Evolutionary conservation across 805 yeast genomes (phyloP), one percentile per base, ranked within the genome.

Genomic region (Candida yuanshanica): DNA sequence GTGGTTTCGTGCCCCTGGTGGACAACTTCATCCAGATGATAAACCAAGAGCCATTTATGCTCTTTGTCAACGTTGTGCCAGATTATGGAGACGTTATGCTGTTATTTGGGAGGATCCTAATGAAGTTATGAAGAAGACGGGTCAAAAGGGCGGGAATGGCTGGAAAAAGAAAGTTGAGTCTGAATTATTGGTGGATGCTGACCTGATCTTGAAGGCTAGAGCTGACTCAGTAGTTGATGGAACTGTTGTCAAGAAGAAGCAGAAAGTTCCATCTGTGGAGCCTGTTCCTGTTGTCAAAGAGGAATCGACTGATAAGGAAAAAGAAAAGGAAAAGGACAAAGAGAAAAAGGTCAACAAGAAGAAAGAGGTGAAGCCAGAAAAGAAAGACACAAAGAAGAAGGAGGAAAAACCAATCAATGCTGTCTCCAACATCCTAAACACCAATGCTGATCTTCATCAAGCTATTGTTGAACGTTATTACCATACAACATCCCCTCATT

Each of bases 41-140:
- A 50, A 55, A 9, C 47, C 48, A 32, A 55, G 64, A 6, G 52
- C 64, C 1, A 63, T 78, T 2, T 61, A 68, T 13, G 96, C 89
- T 0, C 64, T 91, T 12, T 91, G 99, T 59, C 63, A 73, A 22
- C 69, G 98, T 40, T 91, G 99, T 66, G 96, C 96, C 0, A 72
- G 84, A 43, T 56, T 93, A 22, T 91, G 98, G 98, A 72, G 96
- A 59, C 66, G 95, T 31, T 91, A 91, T 60, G 96, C 89, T 0
- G 80, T 86, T 0, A 70, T 68, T 9, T 93, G 98, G 98, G 87
- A 81, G 49, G 79, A 77, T 25, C 96, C 96, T 0, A 50, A 63
- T 20, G 88, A 81, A 40, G 79, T 86, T 0, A 61, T 78, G 33
- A 75, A 70, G 56, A 77, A 74, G 44, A 42, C 50, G 2, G 58